Evolutionary conservation across 2,329 filamentous ascomycete genomes (phyloP).

Genomic region (Ustilaginoidea virens): DNA sequence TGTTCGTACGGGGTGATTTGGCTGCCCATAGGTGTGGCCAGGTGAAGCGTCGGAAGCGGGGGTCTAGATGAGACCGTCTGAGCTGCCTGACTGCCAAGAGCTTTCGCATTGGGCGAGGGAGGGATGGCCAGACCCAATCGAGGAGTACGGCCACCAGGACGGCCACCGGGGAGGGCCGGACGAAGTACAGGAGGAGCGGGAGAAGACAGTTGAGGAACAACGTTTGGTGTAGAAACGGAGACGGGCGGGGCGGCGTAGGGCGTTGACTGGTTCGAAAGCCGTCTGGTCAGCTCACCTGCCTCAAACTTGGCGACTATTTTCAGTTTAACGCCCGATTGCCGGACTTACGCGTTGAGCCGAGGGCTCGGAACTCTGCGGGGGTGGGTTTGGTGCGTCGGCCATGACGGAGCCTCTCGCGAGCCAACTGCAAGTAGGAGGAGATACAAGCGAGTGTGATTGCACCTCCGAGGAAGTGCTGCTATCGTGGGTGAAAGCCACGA

Average conservation of each 20-base stretch:
- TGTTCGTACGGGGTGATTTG: conserved; percentile 57
- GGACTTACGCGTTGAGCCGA: conserved; percentile 8
- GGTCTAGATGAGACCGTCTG: conserved; percentile 25
- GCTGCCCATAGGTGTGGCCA: conserved; percentile 80
- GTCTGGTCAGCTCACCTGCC: conserved; percentile 1
- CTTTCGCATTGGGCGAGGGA: conserved; percentile 67
- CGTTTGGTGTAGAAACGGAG: conserved; percentile 17
- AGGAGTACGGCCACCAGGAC: conserved; percentile 50
- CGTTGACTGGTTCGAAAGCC: conserved; percentile 7
- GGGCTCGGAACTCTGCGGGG: conserved; percentile 9
- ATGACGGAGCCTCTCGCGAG: conserved; percentile 8
- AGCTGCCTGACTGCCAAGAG: conserved; percentile 40
- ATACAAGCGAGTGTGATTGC: neutral
- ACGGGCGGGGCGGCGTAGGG: conserved; percentile 10
- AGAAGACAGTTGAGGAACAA: conserved; percentile 50
- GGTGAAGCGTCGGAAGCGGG: conserved; percentile 61
- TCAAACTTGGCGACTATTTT: neutral
- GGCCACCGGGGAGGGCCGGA: conserved; percentile 61
- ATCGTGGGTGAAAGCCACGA: too few species aligned
- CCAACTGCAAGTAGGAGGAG: too few species aligned
- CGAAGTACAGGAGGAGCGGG: conserved; percentile 69
- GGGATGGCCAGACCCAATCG: conserved; percentile 83
- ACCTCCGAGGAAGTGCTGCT: neutral
- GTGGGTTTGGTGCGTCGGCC: conserved; percentile 11
- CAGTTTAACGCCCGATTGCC: neutral